These are phyloP conservation scores for Aureobasidium sp. DNA, from an alignment of 2,329 filamentous ascomycete genomes.

Conservation along the genomic window DNA sequence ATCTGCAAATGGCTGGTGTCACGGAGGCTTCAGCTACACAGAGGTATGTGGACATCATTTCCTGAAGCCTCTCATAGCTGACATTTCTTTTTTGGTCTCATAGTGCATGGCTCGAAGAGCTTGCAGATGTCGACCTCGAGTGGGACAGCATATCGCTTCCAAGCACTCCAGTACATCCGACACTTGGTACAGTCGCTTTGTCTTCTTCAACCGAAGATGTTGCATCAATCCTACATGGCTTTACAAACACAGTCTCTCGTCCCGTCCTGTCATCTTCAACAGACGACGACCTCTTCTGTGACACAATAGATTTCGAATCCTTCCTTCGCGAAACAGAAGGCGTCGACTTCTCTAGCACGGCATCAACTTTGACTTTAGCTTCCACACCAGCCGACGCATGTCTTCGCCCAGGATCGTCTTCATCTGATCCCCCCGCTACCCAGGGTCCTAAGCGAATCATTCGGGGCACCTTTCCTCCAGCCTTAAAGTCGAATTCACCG, in stretches of 20 bases:
- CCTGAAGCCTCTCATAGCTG: background rate
- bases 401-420: background rate
- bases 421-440: background rate
- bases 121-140: background rate
- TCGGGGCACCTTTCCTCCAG: slow-evolving; percentile 43
- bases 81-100: background rate
- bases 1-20: background rate
- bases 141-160: slow-evolving; percentile 3
- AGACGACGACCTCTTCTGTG: background rate
- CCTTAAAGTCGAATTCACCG: slow-evolving; percentile 43
- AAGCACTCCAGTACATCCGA: background rate
- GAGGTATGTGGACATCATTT: background rate
- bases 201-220: background rate
- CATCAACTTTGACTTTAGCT: background rate
- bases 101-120: slow-evolving; percentile 5
- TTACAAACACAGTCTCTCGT: background rate
- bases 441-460: slow-evolving; percentile 34
- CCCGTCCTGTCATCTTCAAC: background rate
- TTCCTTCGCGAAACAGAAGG: background rate
- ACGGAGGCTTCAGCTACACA: background rate
- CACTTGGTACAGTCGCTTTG: background rate
- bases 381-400: background rate
- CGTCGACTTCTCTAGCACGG: background rate
- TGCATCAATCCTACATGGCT: background rate
- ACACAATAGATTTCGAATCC: background rate